Conservation (phyloP, 495 filamentous ascomycete genomes). For the Aspergillus baeticus region DNA sequence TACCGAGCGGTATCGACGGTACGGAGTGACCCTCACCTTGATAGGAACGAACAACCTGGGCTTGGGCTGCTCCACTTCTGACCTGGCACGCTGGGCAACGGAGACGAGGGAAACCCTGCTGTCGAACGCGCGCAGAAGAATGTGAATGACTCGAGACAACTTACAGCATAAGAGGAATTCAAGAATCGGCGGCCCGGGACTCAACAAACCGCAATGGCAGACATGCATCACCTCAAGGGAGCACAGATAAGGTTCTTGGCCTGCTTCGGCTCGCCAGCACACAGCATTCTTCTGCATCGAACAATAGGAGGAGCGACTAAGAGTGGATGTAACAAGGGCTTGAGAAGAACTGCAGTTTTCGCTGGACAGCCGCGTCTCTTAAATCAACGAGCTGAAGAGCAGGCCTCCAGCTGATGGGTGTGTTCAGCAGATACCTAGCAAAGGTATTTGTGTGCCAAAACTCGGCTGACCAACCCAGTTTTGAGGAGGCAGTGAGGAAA, state of each 20-base stretch:
- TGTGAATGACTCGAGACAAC: neutral
- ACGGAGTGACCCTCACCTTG: neutral
- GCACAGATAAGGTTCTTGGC: neutral
- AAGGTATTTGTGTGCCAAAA: neutral
- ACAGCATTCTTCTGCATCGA: neutral
- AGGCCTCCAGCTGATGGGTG: slow-evolving; percentile 6
- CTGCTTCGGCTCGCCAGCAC: neutral
- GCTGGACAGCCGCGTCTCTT: neutral
- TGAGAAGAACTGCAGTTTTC: neutral
- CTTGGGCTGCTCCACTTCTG: neutral
- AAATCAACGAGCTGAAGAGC: slow-evolving; percentile 1
- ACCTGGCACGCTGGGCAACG: neutral
- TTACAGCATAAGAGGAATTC: neutral
- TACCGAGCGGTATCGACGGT: neutral
- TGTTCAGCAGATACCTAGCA: neutral
- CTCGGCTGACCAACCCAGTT: slow-evolving; percentile 9
- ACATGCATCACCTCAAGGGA: neutral
- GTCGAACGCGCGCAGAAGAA: neutral
- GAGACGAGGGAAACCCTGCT: too few relatives aligned
- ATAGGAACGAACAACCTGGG: too few relatives aligned
- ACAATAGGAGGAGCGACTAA: neutral
- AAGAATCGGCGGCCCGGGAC: neutral
- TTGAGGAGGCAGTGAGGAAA: neutral
- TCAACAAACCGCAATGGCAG: neutral
- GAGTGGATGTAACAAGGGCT: neutral